Percentiles rank a stretch among this genome's conserved stretches.
phyloP scores from a whole-genome alignment of 257 asterid species.

The Avicennia marina region DNA sequence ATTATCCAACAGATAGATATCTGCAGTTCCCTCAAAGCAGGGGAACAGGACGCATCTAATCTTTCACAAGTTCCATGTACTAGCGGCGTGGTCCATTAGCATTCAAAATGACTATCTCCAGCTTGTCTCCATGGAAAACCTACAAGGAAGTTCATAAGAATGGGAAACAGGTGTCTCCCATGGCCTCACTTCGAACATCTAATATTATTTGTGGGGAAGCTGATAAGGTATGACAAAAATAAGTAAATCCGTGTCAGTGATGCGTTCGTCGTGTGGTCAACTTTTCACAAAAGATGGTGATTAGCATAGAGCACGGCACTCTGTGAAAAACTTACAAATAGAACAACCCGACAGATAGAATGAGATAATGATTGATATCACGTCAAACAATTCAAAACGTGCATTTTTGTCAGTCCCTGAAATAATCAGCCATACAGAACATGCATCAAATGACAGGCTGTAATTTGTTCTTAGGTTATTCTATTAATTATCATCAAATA shows the following conservation, averaged over 20 bases:
- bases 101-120: conserved; percentile 61
- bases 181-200: too few species aligned
- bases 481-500: too few species aligned
- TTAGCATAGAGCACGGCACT: too few species aligned
- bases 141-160: conserved; percentile 12
- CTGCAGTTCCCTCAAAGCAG: too few species aligned
- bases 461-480: neutral
- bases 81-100: conserved; percentile 59
- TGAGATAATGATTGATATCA: neutral
- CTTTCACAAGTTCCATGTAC: conserved; percentile 65
- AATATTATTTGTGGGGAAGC: too few species aligned
- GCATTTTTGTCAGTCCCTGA: too few species aligned
- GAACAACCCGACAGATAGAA: neutral
- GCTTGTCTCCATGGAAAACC: conserved; percentile 65
- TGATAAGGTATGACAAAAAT: too few species aligned
- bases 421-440: neutral
- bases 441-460: neutral
- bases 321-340: too few species aligned
- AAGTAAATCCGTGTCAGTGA: too few species aligned
- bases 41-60: conserved; percentile 29
- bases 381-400: neutral
- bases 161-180: neutral
- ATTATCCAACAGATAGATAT: conserved; percentile 9
- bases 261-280: too few species aligned
- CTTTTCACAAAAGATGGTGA: too few species aligned